Evolutionary conservation across 805 yeast species (phyloP), one percentile per base, ranked within the genome.

Genomic region (Cyberlindnera maclurae): DNA sequence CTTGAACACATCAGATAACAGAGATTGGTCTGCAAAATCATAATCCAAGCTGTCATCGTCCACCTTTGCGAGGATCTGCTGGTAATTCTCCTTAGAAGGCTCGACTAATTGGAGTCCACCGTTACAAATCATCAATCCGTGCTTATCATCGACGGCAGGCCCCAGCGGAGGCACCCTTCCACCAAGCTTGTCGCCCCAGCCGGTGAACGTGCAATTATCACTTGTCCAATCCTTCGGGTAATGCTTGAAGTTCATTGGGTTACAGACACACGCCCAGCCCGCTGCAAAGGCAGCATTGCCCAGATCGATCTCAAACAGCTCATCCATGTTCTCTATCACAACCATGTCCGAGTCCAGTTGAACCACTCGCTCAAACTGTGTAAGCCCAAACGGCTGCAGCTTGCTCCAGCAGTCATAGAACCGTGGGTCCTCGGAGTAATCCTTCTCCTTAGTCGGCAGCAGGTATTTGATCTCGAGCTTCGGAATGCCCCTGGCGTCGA

Each of bases 341-440:
- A 75, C 59, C 82, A 77, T 77, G 54, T 77, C 83, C 13, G 74
- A 66, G 48, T 77, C 83, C 40, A 77, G 58, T 46, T 69, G 77
- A 18, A 73, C 71, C 11, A 76, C 71, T 31, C 75, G 61, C n/a
- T 73, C 68, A 43, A 66, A 77, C 45, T 75, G 73, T 10, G 53
- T 46, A 38, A 77, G 57, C 17, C 67, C 61, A 51, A 77, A 77
- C 9, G 77, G 71, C 57, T 73, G 77, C 35, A 77, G 54, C 55
- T 77, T 77, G 22, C 80, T 65, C 80, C 81, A 77, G 46, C 80
- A 74, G 51, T 76, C 81, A 48, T 68, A 60, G 56, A 77, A 77
- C 27, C 82, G 58, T 10, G 71, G 63, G 46, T 77, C 82, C 28
- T 64, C 57, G 10, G 65, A 55, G 46, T 71, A 71, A 40, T 70